Evolutionary conservation across 2,329 filamentous ascomycete species (phyloP).

Genomic region (Xylaria sp.): DNA sequence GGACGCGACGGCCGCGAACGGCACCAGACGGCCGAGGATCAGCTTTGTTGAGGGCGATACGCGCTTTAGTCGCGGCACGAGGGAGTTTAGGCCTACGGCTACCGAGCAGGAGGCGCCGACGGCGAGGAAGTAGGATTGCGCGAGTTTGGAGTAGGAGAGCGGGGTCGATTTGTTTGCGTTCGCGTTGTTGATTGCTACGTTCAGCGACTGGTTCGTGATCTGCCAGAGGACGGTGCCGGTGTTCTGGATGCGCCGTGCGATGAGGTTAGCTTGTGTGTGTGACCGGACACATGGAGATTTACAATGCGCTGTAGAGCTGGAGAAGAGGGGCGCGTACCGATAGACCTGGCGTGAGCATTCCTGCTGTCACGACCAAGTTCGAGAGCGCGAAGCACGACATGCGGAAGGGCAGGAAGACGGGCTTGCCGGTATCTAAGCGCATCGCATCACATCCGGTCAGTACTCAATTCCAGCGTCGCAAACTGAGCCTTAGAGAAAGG

Average conservation of each 20-base stretch:
- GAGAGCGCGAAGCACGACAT: slow-evolving; percentile 97
- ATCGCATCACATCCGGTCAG: slow-evolving; percentile 30
- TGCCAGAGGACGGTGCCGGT: slow-evolving; percentile 93
- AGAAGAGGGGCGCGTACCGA: slow-evolving; percentile 60
- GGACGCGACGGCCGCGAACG: slow-evolving; percentile 93
- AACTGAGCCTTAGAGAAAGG: neutral
- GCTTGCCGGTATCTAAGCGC: slow-evolving; percentile 82
- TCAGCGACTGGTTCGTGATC: slow-evolving; percentile 95
- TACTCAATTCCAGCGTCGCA: slow-evolving; percentile 27
- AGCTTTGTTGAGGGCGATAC: slow-evolving; percentile 79
- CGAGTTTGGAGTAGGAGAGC: slow-evolving; percentile 80
- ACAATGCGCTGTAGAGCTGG: neutral
- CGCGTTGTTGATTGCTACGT: slow-evolving; percentile 96
- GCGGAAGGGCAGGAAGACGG: slow-evolving; percentile 93
- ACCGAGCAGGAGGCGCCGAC: slow-evolving; percentile 95
- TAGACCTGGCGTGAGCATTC: slow-evolving; percentile 94
- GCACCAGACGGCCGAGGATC: slow-evolving; percentile 86
- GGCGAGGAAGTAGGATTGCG: slow-evolving; percentile 90
- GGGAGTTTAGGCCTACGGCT: slow-evolving; percentile 87
- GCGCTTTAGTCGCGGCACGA: slow-evolving; percentile 84
- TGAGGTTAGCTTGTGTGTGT: slow-evolving; percentile 28
- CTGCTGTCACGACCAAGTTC: slow-evolving; percentile 92
- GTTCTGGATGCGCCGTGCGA: slow-evolving; percentile 61
- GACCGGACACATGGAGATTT: neutral
- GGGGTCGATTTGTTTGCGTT: slow-evolving; percentile 98